Conservation (phyloP, 768 basidiomycete species). For the Thelephora aurantiotincta region DNA sequence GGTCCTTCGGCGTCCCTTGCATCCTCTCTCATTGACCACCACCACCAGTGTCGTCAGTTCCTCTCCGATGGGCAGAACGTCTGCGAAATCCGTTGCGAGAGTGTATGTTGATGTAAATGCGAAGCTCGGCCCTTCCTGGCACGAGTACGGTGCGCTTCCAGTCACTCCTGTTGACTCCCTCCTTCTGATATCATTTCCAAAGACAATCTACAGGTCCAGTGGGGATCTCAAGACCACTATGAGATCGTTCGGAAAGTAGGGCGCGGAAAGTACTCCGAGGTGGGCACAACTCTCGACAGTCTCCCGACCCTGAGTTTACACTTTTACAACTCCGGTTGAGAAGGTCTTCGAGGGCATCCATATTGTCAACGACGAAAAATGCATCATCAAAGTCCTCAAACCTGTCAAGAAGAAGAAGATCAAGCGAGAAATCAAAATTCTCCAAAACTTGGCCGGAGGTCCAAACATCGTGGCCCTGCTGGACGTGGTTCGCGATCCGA, state of each 20-base stretch:
- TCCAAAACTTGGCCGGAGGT: constrained; percentile 92
- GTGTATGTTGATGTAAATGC: constrained; percentile 84
- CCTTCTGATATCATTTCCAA: constrained; percentile 8
- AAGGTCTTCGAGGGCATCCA: constrained; percentile 92
- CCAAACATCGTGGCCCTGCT: constrained; percentile 88
- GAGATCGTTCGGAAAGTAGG: constrained; percentile 96
- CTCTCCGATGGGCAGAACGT: constrained; percentile 48
- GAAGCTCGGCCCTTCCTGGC: constrained; percentile 81
- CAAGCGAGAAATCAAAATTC: constrained; percentile 96
- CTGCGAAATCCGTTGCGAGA: constrained; percentile 68
- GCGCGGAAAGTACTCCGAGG: constrained; percentile 91
- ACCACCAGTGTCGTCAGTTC: neutral
- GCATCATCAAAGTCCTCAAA: constrained; percentile 97
- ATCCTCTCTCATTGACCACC: constrained; percentile 2
- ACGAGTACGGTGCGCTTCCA: constrained; percentile 70
- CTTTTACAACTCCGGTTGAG: neutral
- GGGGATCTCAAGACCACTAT: constrained; percentile 95
- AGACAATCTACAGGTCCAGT: constrained; percentile 96
- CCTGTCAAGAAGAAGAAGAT: constrained; percentile 99
- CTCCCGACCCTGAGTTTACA: neutral
- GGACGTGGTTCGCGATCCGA: constrained; percentile 91
- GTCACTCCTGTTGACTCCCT: neutral
- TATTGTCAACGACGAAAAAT: constrained; percentile 82
- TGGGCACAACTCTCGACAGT: constrained; percentile 17
- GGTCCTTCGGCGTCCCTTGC: constrained; percentile 1